Base-by-base conservation (phyloP, 225 moss, liverwort and hornwort genomes). In the Pseudoscleropodium purum region DNA sequence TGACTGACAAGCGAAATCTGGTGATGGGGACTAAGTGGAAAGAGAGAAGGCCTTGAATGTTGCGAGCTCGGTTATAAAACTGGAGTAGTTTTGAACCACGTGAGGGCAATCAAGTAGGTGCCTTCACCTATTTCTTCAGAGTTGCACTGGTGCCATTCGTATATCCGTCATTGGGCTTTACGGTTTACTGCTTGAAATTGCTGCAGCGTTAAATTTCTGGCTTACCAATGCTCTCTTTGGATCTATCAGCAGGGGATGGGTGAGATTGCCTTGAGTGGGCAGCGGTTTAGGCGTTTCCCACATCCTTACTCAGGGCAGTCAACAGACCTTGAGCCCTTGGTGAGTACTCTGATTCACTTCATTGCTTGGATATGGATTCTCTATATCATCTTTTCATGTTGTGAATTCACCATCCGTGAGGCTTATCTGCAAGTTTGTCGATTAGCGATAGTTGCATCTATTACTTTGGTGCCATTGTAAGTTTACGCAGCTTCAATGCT, bases 201-300 rank as follows among this genome's bases (percentile, higher is more conserved):
- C 83, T 56, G 82, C 75, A 86, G 25, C 45, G 34, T 83, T 81
- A 84, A 20, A 43, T 75, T 88, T 70, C 83, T 88, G 91, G 65
- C 85, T 74, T 66, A 74, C 52, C 70, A 78, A 65, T 68, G 85
- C 85, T 87, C 33, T 70, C 82, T 81, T 87, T 89, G 91, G 62
- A 45, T 94, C 84, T 89, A 82, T 64, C 69, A 92, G 91, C 92
- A 94, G 95, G 94, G 94, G 82, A 95, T 95, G 95, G 95, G 91
- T 92, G 95, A 95, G 91, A 89, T 93, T 84, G 91, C 93, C 90
- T 93, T 93, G 93, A 95, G 91, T 90, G 93, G 93, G 91, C 94
- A 94, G 90, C 94, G 95, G 90, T 95, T 94, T 89, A 94, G 92
- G 86, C 95, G 94, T 89, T 89, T 93, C 86, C 92, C 94, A 87